A percentile compares a stretch with the other conserved stretches of the same genome.
These are phyloP conservation scores for Musa balbisiana DNA, from an alignment of 202 grass and related monocot genomes.

Conservation along the genomic window DNA sequence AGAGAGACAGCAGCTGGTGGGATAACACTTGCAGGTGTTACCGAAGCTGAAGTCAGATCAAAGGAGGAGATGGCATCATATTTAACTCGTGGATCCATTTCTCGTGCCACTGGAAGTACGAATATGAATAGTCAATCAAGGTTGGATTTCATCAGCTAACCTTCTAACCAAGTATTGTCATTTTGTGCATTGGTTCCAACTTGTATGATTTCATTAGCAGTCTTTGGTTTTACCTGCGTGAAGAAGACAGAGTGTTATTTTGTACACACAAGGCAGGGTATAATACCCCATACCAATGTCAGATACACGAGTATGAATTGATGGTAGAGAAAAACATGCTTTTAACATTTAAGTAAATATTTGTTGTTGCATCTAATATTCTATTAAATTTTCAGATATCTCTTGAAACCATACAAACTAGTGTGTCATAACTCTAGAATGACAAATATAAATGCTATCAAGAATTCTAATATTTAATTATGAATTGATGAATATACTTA, in stretches of 20 bases:
- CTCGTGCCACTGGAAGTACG: conserved; percentile 84
- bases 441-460: too few relatives aligned
- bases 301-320: not conserved
- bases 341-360: not conserved
- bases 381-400: not conserved
- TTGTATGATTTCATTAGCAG: not conserved
- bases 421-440: too few relatives aligned
- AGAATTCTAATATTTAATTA: too few relatives aligned
- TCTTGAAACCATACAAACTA: too few relatives aligned
- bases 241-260: too few relatives aligned
- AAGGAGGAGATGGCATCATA: conserved; percentile 93
- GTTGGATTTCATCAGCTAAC: conserved; percentile 19
- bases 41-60: conserved; percentile 73
- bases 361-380: not conserved
- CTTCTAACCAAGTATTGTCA: not conserved
- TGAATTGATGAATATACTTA: too few relatives aligned
- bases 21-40: conserved; percentile 85
- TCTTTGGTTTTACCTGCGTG: too few relatives aligned
- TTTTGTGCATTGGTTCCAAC: not conserved
- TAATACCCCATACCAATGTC: too few relatives aligned
- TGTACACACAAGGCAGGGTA: too few relatives aligned
- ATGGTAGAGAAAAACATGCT: too few relatives aligned
- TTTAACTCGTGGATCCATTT: conserved; percentile 58
- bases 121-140: conserved; percentile 98
- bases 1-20: conserved; percentile 81